Base-by-base conservation (phyloP, 352 stramenopile genomes). In the Phytophthora gonapodyides region DNA sequence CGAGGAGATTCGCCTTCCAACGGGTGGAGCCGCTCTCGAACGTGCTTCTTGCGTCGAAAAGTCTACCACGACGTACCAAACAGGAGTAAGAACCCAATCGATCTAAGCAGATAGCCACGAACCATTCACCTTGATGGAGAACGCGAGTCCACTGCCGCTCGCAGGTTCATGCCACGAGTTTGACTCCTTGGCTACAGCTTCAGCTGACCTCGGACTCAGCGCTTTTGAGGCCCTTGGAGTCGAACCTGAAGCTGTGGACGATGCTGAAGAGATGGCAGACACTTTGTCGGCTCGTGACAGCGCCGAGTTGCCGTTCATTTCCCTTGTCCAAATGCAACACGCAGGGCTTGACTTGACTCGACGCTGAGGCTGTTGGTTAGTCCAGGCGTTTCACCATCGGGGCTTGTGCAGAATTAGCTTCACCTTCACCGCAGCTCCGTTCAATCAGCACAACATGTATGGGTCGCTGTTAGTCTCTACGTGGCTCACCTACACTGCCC, bases 41-140 rank as follows among this genome's bases (percentile, higher is more conserved):
- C 58, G 42, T 78, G 69, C 30, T 78, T 87, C 44, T 89, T 89
- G 37, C 76, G 67, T 12, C 75, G 70, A 48, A 85, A 80, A 19
- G 58, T 78, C 75, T 85, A 45, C 3, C 21, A 34, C 16, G 31
- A 64, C 9, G 62, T 38, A 6, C 46, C 3, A 34, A 54, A 42
- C 10, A 13, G n/a, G 9, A 15, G 21, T 11, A 13, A 41, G 9
- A 7, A 21, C 10, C 6, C 3, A 15, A 35, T 16, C 31, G 17
- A 40, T 7, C 6, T 4, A 19, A 35, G 31, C 31, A 17, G 31
- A 35, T 46, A 1, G 2, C 30, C 19, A 16, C 13, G 45, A 44
- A 60, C n/a, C 35, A 60, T 34, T 34, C 7, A 67, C 62, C 57
- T 66, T 71, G n/a, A 73, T 59, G 13, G 61, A 69, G 38, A 46